phyloP scores from a whole-genome alignment of 208 protist genomes.

The Leishmania mexicana region DNA sequence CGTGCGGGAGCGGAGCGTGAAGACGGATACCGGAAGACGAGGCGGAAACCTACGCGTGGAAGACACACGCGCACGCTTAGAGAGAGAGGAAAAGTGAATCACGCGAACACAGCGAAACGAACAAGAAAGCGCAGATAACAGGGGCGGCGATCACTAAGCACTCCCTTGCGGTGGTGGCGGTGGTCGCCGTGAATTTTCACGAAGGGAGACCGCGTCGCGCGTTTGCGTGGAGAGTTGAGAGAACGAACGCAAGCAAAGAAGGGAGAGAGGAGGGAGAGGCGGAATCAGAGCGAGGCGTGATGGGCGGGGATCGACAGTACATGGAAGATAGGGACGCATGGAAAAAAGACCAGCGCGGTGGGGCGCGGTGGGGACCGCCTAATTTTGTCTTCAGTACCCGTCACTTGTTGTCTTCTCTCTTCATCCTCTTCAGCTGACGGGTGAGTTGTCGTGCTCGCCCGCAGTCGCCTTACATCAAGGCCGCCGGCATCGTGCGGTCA shows the following conservation, averaged over 20 bases:
- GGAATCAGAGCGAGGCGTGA: background rate
- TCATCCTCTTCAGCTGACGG: background rate
- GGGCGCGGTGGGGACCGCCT: background rate
- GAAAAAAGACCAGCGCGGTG: background rate
- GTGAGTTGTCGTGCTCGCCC: background rate
- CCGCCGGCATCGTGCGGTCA: background rate
- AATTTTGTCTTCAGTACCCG: background rate
- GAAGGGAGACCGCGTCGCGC: background rate
- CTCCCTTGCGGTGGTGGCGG: background rate
- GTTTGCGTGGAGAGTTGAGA: background rate
- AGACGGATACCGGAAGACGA: background rate
- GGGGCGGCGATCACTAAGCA: background rate
- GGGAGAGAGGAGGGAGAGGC: background rate
- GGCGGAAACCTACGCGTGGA: background rate
- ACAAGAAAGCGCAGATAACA: background rate
- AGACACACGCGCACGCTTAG: background rate
- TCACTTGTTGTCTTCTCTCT: background rate
- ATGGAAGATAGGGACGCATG: background rate
- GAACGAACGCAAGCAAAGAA: background rate
- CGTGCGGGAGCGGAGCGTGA: background rate
- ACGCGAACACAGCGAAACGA: background rate
- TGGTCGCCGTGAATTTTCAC: background rate
- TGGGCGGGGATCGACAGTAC: background rate
- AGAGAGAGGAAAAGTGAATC: background rate
- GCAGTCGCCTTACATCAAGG: background rate